Base-by-base conservation (phyloP, 75 land plant genomes). In the Adiantum capillusveneris region DNA sequence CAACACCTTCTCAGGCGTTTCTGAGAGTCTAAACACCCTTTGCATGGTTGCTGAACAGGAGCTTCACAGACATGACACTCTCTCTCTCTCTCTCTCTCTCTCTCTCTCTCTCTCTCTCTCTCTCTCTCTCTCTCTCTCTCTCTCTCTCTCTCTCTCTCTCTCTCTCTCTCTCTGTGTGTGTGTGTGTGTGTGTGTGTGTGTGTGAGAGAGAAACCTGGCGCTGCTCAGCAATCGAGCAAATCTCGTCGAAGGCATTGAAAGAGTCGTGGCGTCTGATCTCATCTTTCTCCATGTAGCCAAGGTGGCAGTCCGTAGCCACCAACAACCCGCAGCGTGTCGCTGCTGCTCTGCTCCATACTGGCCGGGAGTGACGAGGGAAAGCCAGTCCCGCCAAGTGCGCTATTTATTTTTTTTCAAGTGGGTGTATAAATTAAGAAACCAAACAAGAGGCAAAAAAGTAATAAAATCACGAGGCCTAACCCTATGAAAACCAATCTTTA, bases 261-360 rank as follows among this genome's bases (percentile, higher is more conserved):
- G 98, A 89, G 77, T 94, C 98, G 63, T 81, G 70, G 11, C 87
- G 76, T 6, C 98, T 75, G 27, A 94, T 65, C 68, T 85, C 90
- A 77, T 94, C 98, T 59, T 90, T 94, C 73, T 94, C 98, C 90
- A 94, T 77, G 45, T 89, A 94, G 11, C 98, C 98, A 11, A 94
- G 75, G 67, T 94, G 98, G 70, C 90, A 83, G 65, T 94, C 98
- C 11, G 98, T 94, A 1, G 98, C 98, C 31, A 94, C 79, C 44
- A 94, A 72, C 29, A 94, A n/a, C 65, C 30, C 90, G 78, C 60
- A 94, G 80, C 11, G 87, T 89, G 61, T 79, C 59, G 41, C 51
- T 69, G 31, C 39, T 9, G 37, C 37, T 34, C n/a, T n/a, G n/a
- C n/a, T n/a, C n/a, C n/a, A n/a, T n/a, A n/a, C n/a, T n/a, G n/a